These are phyloP conservation scores for Exophiala sideris DNA, from an alignment of 2,329 filamentous ascomycete genomes.

Conservation along the genomic window DNA sequence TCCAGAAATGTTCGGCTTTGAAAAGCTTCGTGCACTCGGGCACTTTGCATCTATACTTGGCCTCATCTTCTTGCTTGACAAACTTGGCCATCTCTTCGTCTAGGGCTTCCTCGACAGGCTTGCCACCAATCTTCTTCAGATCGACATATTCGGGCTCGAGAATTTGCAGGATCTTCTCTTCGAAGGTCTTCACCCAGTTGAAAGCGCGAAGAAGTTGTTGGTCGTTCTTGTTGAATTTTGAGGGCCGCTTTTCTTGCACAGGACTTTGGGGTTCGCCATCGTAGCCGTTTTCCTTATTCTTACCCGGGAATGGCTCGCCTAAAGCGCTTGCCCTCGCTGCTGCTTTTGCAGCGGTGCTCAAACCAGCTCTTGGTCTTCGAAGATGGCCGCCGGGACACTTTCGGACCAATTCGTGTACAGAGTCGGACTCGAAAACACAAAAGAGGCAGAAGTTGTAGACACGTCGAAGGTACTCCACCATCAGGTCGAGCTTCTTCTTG, in stretches of 20 bases:
- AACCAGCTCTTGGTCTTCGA: constrained; percentile 79
- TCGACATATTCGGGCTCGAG: constrained; percentile 86
- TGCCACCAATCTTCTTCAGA: constrained; percentile 85
- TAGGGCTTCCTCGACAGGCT: constrained; percentile 77
- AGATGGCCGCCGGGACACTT: constrained; percentile 98
- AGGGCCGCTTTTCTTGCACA: constrained; percentile 63
- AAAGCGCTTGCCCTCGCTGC: constrained; percentile 81
- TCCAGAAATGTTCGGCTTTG: constrained; percentile 96
- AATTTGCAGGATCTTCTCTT: constrained; percentile 92
- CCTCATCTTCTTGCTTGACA: constrained; percentile 95
- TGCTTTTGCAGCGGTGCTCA: constrained; percentile 77
- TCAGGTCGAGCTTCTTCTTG: constrained; percentile 94
- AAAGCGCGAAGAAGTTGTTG: constrained; percentile 91
- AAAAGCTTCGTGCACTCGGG: constrained; percentile 95
- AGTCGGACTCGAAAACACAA: constrained; percentile 98
- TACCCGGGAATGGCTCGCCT: constrained; percentile 78
- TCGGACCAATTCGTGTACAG: constrained; percentile 87
- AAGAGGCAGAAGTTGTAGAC: constrained; percentile 99
- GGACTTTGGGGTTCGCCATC: constrained; percentile 65
- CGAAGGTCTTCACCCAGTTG: constrained; percentile 98
- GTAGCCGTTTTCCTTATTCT: constrained; percentile 65
- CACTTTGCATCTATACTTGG: constrained; percentile 94
- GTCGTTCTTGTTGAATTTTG: constrained; percentile 72
- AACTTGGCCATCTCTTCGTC: constrained; percentile 82
- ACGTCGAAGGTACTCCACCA: constrained; percentile 92